phyloP scores from a whole-genome alignment of 805 yeast species.

The Kluyveromyces lactis region DNA sequence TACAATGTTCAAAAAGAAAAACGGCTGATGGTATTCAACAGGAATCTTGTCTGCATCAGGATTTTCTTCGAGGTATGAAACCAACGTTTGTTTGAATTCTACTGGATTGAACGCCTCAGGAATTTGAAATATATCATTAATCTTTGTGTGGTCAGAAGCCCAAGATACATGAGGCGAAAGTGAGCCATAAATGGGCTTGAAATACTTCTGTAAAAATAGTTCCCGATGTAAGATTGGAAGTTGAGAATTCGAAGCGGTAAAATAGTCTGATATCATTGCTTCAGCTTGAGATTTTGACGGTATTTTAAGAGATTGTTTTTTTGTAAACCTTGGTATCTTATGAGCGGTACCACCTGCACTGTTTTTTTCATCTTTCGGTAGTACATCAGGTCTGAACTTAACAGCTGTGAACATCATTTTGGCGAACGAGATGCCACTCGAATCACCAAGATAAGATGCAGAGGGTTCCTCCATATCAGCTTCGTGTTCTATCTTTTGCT shows the following conservation, averaged over 20 bases:
- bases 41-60: slow-evolving; percentile 48
- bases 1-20: slow-evolving; percentile 66
- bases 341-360: slow-evolving; percentile 13
- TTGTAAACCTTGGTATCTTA: slow-evolving; percentile 16
- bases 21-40: slow-evolving; percentile 37
- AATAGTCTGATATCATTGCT: slow-evolving; percentile 52
- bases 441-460: slow-evolving; percentile 38
- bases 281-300: slow-evolving; percentile 71
- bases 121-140: slow-evolving; percentile 31
- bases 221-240: slow-evolving; percentile 80
- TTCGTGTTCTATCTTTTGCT: slow-evolving; percentile 5
- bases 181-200: slow-evolving; percentile 74
- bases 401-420: slow-evolving; percentile 71
- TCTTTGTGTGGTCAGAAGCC: slow-evolving; percentile 48
- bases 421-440: slow-evolving; percentile 66
- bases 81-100: neutral
- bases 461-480: slow-evolving; percentile 10
- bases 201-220: slow-evolving; percentile 54
- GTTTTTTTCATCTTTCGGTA: slow-evolving; percentile 7
- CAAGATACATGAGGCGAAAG: slow-evolving; percentile 44
- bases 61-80: slow-evolving; percentile 4
- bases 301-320: slow-evolving; percentile 28
- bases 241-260: slow-evolving; percentile 76
- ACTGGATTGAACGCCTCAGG: slow-evolving; percentile 10
- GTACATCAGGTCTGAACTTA: slow-evolving; percentile 39